phyloP scores from a whole-genome alignment of 345 rosid genomes.

The Euphorbia pulcherrima region DNA sequence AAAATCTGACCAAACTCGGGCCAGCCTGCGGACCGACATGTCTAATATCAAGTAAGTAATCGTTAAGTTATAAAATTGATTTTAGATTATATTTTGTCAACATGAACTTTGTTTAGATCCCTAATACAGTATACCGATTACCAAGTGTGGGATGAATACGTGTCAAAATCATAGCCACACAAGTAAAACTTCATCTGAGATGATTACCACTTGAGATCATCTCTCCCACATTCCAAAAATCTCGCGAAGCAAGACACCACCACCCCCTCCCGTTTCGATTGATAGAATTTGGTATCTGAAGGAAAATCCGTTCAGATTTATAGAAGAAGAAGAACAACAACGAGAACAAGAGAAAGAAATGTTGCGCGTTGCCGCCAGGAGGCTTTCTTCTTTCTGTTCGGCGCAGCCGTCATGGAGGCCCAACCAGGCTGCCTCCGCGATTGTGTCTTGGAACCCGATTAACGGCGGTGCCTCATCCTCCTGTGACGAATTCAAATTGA shows the following conservation, averaged over 20 bases:
- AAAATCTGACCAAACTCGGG: too few relatives aligned
- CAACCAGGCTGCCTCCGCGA: slow-evolving; percentile 20
- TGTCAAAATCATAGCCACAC: slow-evolving; percentile 10
- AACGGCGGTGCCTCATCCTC: slow-evolving; percentile 28
- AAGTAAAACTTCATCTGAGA: not conserved
- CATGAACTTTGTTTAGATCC: too few relatives aligned
- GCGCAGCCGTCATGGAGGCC: slow-evolving; percentile 36
- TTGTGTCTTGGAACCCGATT: slow-evolving; percentile 22
- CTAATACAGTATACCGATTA: not conserved
- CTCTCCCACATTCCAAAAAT: not conserved
- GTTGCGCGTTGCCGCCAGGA: slow-evolving; percentile 47
- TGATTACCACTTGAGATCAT: not conserved
- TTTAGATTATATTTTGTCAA: too few relatives aligned
- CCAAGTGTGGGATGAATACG: not conserved
- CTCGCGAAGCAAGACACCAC: slow-evolving; percentile 5
- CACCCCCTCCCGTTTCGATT: not conserved
- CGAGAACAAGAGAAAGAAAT: slow-evolving; percentile 33
- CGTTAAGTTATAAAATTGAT: too few relatives aligned
- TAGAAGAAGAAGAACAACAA: not conserved
- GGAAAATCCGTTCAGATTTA: not conserved
- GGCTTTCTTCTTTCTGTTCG: slow-evolving; percentile 39
- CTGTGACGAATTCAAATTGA: slow-evolving; percentile 30
- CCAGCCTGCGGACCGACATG: too few relatives aligned
- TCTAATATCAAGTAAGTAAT: too few relatives aligned
- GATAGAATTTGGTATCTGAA: not conserved